Base-by-base conservation (phyloP, 768 basidiomycete genomes). In the Rhizopogon vulgaris region DNA sequence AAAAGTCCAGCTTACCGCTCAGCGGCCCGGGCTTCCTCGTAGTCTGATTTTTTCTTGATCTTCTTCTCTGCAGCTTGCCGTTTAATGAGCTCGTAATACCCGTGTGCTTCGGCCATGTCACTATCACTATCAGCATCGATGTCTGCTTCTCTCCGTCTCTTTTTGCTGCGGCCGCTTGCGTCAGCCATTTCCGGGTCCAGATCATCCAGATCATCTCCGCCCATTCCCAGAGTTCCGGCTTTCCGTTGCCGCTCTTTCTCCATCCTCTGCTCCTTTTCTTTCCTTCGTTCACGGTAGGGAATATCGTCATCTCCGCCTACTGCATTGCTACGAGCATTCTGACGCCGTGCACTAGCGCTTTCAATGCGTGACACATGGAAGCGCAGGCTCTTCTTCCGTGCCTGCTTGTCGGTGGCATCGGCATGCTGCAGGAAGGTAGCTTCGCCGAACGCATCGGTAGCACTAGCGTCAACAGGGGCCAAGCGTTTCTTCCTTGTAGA, bases 341-440 rank as follows among this genome's bases (percentile, higher is more conserved):
- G 80, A 49, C 94, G 78, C 54, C 88, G 76, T 10, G 85, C 82
- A 49, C 83, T 79, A 6, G 90, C 80, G 52, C 84, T 84, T 63
- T 90, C 90, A 60, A 99, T 94, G 64, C 87, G 89, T 49, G 90
- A 80, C 4, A 92, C 93, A 69, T 98, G 90, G 82, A 98, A 99
- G 34, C 88, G 85, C 30, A 98, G 78, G 6, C 89, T 81, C 58
- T 87, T 87, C 58, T 83, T 86, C 51, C 87, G 83, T 3, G 87
- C 84, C 17, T 74, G 79, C 66, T 96, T 96, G 72, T 97, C 95
- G 5, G 77, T 78, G 18, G 84, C 79, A 58, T 97, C 95, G 9
- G 81, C 80, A 32, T 78, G 70, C 52, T 79, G 76, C 15, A 98
- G 77, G 14, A 78, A 66, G 1, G 79, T 80, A 3, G 82, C 75